These are phyloP conservation scores for Boletus tylopilopsis DNA, from an alignment of 768 basidiomycete species.

Conservation along the genomic window DNA sequence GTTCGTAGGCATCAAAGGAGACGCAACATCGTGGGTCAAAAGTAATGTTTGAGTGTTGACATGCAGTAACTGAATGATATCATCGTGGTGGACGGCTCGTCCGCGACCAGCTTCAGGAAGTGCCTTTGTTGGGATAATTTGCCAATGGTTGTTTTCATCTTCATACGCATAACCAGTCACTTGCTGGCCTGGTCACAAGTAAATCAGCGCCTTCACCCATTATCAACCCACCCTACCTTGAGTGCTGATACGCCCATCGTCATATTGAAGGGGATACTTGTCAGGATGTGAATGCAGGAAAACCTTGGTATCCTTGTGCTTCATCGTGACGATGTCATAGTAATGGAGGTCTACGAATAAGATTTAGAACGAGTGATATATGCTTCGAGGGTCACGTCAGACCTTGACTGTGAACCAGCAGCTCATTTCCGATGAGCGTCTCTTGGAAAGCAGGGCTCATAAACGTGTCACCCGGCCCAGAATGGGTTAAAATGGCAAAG, in stretches of 20 bases:
- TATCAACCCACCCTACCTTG: conserved; percentile 52
- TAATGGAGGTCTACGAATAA: conserved; percentile 81
- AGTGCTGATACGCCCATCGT: conserved; percentile 92
- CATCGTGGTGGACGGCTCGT: conserved; percentile 85
- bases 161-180: conserved; percentile 94
- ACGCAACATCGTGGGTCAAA: conserved; percentile 96
- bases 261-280: conserved; percentile 87
- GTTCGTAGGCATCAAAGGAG: conserved; percentile 94
- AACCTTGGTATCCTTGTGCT: conserved; percentile 91
- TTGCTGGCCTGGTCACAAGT: conserved; percentile 67
- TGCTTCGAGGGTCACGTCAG: conserved; percentile 13
- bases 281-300: conserved; percentile 93
- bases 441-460: conserved; percentile 99
- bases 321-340: conserved; percentile 81
- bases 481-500: conserved; percentile 81
- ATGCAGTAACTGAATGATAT: conserved; percentile 86
- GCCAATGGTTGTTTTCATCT: conserved; percentile 95
- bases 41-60: conserved; percentile 79
- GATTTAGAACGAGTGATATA: background rate
- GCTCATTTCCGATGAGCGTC: conserved; percentile 86
- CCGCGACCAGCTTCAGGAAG: conserved; percentile 93
- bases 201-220: background rate
- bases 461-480: conserved; percentile 91
- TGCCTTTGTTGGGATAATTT: conserved; percentile 91
- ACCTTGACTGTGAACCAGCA: conserved; percentile 92